phyloP scores from a whole-genome alignment of 2,329 filamentous ascomycete species.

The Claviceps arundinis region DNA sequence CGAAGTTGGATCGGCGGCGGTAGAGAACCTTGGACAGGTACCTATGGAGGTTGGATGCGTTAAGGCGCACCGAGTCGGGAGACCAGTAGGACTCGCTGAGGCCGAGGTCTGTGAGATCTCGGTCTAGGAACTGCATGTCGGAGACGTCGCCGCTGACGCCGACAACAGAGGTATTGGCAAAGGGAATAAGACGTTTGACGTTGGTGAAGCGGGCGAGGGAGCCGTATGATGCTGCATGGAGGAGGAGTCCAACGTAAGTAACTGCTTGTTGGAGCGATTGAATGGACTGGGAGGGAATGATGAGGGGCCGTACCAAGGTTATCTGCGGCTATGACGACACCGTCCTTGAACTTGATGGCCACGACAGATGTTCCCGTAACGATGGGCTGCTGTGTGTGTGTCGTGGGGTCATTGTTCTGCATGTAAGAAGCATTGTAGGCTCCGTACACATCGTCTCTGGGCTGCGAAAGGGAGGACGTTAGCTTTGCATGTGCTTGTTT shows the following conservation, averaged over 20 bases:
- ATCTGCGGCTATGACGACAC: slow-evolving; percentile 92
- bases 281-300: background rate
- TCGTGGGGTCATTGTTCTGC: slow-evolving; percentile 54
- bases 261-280: background rate
- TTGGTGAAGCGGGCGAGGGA: slow-evolving; percentile 93
- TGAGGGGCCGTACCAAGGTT: slow-evolving; percentile 57
- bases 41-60: slow-evolving; percentile 88
- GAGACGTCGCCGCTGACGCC: slow-evolving; percentile 95
- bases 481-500: slow-evolving; percentile 3
- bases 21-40: slow-evolving; percentile 96
- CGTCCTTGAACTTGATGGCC: slow-evolving; percentile 89
- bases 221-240: slow-evolving; percentile 72
- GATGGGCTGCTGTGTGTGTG: slow-evolving; percentile 83
- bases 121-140: slow-evolving; percentile 98
- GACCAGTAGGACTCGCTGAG: slow-evolving; percentile 75
- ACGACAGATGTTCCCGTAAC: slow-evolving; percentile 95
- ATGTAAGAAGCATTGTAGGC: slow-evolving; percentile 83
- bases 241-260: background rate
- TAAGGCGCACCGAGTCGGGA: slow-evolving; percentile 40
- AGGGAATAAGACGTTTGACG: slow-evolving; percentile 85
- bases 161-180: slow-evolving; percentile 71
- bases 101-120: slow-evolving; percentile 73
- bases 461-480: slow-evolving; percentile 39
- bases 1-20: slow-evolving; percentile 85
- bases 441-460: slow-evolving; percentile 93